Percentiles rank a stretch among this genome's conserved stretches.
Evolutionary conservation across 371 early-diverging fungal species (phyloP).

Genomic region (Mortierella polycephala): DNA sequence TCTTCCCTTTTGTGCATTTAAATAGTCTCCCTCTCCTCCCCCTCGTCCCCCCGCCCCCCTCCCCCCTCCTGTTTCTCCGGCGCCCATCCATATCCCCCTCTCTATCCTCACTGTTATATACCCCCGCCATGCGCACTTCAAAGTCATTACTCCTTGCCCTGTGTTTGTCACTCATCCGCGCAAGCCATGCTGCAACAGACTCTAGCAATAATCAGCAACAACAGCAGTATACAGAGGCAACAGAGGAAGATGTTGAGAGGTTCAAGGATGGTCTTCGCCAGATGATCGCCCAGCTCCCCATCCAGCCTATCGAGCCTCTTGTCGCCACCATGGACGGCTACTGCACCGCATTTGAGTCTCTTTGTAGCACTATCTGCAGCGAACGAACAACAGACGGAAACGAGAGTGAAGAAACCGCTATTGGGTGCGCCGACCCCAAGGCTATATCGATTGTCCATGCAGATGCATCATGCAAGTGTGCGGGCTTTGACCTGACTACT

Average conservation of each 20-base stretch:
- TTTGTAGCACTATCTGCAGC: conserved; percentile 19
- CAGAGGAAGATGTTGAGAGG: not conserved
- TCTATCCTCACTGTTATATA: no score
- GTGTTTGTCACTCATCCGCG: not conserved
- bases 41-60: not conserved
- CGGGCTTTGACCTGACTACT: conserved; percentile 14
- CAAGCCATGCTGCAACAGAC: not conserved
- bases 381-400: not conserved
- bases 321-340: conserved; percentile 25
- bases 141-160: conserved; percentile 9
- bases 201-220: not conserved
- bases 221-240: not conserved
- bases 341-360: conserved; percentile 15
- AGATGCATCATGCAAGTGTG: conserved; percentile 17
- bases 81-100: not conserved
- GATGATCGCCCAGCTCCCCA: conserved; percentile 11
- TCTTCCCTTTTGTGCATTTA: not conserved
- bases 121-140: conserved; percentile 2
- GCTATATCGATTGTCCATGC: conserved; percentile 1
- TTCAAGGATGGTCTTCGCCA: conserved; percentile 1
- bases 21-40: not conserved
- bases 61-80: not conserved
- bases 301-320: conserved; percentile 27
- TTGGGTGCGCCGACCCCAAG: conserved; percentile 15
- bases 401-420: not conserved